These are phyloP conservation scores for Pythium diclinum DNA, from an alignment of 352 stramenopile genomes.

Conservation along the genomic window DNA sequence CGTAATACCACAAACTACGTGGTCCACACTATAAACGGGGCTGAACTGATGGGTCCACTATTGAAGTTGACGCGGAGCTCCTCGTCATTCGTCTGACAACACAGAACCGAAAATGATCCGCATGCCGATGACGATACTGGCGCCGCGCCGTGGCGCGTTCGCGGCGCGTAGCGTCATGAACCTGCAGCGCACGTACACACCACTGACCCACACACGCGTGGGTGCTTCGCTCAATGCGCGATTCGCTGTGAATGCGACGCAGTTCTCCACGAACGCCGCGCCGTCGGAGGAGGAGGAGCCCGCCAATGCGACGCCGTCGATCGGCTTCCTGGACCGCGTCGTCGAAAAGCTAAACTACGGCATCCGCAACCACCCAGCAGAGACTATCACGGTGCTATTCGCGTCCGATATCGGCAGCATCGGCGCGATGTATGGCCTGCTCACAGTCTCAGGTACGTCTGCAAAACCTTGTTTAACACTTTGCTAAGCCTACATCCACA, in stretches of 20 bases:
- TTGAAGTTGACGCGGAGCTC: neutral
- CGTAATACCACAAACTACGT: neutral
- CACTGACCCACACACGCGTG: neutral
- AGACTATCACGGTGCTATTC: slow-evolving; percentile 77
- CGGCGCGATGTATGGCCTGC: slow-evolving; percentile 68
- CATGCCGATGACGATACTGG: slow-evolving; percentile 5
- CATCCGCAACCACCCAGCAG: slow-evolving; percentile 66
- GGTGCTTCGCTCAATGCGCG: neutral
- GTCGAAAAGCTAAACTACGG: slow-evolving; percentile 75
- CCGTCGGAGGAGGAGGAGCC: neutral
- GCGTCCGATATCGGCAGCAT: slow-evolving; percentile 81
- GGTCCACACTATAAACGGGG: neutral
- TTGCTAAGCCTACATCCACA: neutral
- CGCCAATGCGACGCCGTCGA: neutral
- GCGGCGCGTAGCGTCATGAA: slow-evolving; percentile 4
- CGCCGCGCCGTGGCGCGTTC: neutral
- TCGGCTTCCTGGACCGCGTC: slow-evolving; percentile 55
- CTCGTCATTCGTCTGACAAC: neutral
- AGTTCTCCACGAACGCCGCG: slow-evolving; percentile 18
- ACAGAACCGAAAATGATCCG: slow-evolving; percentile 1
- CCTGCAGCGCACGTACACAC: neutral
- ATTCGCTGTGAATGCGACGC: slow-evolving; percentile 4
- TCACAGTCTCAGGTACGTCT: slow-evolving; percentile 50
- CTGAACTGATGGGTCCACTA: neutral
- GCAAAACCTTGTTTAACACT: neutral